Percentiles rank a stretch among this genome's conserved stretches.
Evolutionary conservation across 2,329 filamentous ascomycete genomes (phyloP).

Genomic region (Colletotrichum paranaense): DNA sequence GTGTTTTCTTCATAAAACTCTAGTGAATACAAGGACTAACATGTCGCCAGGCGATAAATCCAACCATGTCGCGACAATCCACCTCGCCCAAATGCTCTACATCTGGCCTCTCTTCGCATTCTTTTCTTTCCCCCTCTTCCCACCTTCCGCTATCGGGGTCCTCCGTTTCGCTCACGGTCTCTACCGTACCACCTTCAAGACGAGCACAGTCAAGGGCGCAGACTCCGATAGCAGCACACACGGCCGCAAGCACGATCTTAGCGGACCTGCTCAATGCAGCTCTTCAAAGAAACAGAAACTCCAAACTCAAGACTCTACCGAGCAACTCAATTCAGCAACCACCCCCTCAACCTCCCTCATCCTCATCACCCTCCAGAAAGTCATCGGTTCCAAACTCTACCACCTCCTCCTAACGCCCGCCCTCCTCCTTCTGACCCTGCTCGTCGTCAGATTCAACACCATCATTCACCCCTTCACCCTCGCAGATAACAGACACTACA

Average conservation of each 20-base stretch:
- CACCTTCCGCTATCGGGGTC: conserved; percentile 60
- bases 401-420: conserved; percentile 41
- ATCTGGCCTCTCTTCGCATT: conserved; percentile 91
- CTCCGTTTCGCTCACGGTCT: conserved; percentile 19
- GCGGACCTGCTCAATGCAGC: neutral
- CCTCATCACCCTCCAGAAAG: conserved; percentile 19
- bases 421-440: conserved; percentile 49
- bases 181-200: neutral
- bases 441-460: conserved; percentile 83
- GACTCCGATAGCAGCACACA: neutral
- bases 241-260: neutral
- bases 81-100: conserved; percentile 93
- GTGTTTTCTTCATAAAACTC: conserved; percentile 39
- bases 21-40: conserved; percentile 39
- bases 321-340: neutral
- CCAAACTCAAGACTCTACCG: neutral
- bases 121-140: conserved; percentile 85
- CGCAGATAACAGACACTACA: conserved; percentile 96
- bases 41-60: conserved; percentile 82
- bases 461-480: conserved; percentile 95
- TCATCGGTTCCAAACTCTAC: conserved; percentile 44
- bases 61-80: conserved; percentile 90
- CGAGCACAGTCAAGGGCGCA: neutral
- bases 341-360: neutral
- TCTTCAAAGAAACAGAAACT: neutral